Conservation (phyloP, 106 monocot species). For the Dendrobium huoshanense region DNA sequence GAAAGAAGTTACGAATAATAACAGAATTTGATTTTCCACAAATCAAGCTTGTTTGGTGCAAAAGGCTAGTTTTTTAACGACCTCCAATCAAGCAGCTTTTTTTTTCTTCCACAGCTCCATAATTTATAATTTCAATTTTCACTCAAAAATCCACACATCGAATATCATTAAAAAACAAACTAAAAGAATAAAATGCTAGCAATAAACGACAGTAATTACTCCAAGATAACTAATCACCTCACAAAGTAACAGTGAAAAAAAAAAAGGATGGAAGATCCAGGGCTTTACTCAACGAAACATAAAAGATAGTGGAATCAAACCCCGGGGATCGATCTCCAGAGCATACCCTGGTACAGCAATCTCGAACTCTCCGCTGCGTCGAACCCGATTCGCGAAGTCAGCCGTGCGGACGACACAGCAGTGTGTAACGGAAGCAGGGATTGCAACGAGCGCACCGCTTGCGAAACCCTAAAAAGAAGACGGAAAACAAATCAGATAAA, state of each 20-base stretch:
- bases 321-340: slow-evolving; percentile 78
- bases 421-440: slow-evolving; percentile 83
- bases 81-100: background rate
- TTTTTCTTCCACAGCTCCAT: background rate
- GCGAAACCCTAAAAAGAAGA: slow-evolving; percentile 27
- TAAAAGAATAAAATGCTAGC: background rate
- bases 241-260: background rate
- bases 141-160: background rate
- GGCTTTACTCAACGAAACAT: slow-evolving; percentile 19
- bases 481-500: background rate
- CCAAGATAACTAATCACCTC: background rate
- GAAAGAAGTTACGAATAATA: no score
- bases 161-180: background rate
- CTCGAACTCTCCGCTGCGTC: slow-evolving; percentile 43
- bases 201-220: background rate
- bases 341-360: slow-evolving; percentile 89
- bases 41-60: background rate
- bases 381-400: slow-evolving; percentile 72
- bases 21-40: background rate
- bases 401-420: slow-evolving; percentile 76
- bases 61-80: background rate
- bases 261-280: slow-evolving; percentile 1
- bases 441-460: slow-evolving; percentile 28
- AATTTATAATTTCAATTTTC: background rate
- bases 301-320: slow-evolving; percentile 50